Evolutionary conservation across 306 rosid species (phyloP).

Genomic region (Rosa lucieae): DNA sequence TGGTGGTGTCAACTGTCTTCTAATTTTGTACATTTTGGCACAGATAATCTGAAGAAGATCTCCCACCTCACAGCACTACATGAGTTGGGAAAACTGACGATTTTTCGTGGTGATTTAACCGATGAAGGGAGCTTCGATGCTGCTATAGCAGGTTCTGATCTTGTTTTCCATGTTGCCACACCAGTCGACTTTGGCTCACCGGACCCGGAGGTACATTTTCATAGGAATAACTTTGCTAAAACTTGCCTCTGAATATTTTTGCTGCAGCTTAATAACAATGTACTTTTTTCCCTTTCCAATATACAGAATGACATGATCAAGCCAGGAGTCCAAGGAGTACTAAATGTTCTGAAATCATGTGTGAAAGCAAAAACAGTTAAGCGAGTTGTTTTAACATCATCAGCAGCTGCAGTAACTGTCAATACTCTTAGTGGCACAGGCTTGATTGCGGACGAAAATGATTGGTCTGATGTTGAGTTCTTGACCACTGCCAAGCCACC

Average conservation of each 20-base stretch:
- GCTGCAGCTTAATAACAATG: not conserved
- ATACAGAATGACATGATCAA: conserved; percentile 82
- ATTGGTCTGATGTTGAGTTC: conserved; percentile 71
- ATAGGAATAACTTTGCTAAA: not conserved
- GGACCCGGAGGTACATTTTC: conserved; percentile 73
- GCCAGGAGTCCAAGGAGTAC: conserved; percentile 71
- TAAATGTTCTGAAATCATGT: conserved; percentile 68
- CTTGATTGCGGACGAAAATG: conserved; percentile 54
- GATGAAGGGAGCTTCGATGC: conserved; percentile 62
- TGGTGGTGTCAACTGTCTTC: not conserved
- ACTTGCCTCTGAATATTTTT: not conserved
- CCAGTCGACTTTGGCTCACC: conserved; percentile 75
- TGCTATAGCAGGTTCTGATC: conserved; percentile 64
- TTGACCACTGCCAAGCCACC: conserved; percentile 62
- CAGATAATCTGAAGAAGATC: conserved; percentile 57
- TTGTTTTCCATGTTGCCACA: conserved; percentile 84
- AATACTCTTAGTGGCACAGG: conserved; percentile 49
- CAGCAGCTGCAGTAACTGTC: conserved; percentile 70
- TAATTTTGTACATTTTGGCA: conserved; percentile 8
- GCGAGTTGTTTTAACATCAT: conserved; percentile 77
- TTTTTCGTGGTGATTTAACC: conserved; percentile 65
- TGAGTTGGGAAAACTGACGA: conserved; percentile 53
- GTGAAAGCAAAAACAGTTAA: conserved; percentile 59
- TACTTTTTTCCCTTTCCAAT: not conserved
- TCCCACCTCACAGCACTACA: conserved; percentile 56